Evolutionary conservation across 495 filamentous ascomycete species (phyloP), one percentile per base, ranked within the genome.

Genomic region (Lasiosphaeriaceae sp.): DNA sequence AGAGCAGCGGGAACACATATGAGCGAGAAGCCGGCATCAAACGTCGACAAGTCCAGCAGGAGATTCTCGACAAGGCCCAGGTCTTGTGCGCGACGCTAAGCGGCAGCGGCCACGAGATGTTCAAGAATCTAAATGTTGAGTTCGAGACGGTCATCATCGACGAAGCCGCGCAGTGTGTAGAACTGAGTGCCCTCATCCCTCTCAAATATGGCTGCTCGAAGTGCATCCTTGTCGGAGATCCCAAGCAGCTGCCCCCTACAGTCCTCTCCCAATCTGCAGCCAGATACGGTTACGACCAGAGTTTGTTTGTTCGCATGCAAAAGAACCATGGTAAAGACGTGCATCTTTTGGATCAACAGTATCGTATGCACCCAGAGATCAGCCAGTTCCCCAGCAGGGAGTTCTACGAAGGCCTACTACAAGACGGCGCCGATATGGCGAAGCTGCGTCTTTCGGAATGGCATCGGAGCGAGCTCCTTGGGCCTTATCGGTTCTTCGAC

Each of bases 131-230:
- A 49, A 92, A 89, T 62, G 90, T 97, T 51, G 94, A 97, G 69
- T 97, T 98, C 60, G 94, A 98, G 72, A 97, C 94, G 0, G 94
- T 98, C 58, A 88, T 98, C 65, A 96, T 98, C 64, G 94, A 98
- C 64, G 94, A 98, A 78, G 94, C 94, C 2, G 94, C 94, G 19
- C 94, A 98, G 77, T 98, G 91, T 57, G 94, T 98, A 60, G 94
- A 98, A 74, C 79, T 98, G 69, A 96, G 92, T 64, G 92, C 95
- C 17, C 82, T 98, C 20, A 98, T 98, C 60, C 94, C 94, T 6
- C 80, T 98, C 23, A 98, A 98, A 71, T 98, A 97, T 64, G 94
- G 94, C 20, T 96, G 92, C 69, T 87, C 89, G 14, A 97, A 97
- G 70, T 97, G 95, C 72, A 90, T 98, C 56, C 84, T 98, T 29